Evolutionary conservation across 2,329 filamentous ascomycete genomes (phyloP).

Genomic region (Grosmannia clavigera): DNA sequence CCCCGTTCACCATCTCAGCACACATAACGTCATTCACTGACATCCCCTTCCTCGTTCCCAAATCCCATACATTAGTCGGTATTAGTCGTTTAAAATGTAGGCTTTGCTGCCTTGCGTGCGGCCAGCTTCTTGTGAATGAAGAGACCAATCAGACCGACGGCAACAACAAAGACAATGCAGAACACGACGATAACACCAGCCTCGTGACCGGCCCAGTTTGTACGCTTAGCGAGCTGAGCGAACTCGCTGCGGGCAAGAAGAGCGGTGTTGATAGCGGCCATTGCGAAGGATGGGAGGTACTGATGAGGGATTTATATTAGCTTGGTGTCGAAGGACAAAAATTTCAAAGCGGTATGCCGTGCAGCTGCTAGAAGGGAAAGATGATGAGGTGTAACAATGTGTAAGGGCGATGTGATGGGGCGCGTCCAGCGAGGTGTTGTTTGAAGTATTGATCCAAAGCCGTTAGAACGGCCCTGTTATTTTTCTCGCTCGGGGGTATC

Average conservation of each 20-base stretch:
- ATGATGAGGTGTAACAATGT: neutral
- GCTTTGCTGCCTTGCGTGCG: conserved; percentile 17
- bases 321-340: neutral
- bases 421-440: neutral
- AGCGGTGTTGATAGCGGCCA: conserved; percentile 21
- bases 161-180: conserved; percentile 45
- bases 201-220: conserved; percentile 46
- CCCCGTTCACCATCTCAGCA: neutral
- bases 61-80: neutral
- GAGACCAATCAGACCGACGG: conserved; percentile 33
- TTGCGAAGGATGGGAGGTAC: conserved; percentile 13
- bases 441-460: neutral
- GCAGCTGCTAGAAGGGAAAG: neutral
- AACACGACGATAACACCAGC: conserved; percentile 52
- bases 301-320: neutral
- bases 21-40: neutral
- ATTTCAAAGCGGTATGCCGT: too few relatives aligned
- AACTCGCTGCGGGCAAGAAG: conserved; percentile 20
- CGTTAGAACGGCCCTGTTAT: conserved; percentile 9
- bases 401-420: neutral
- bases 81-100: conserved; percentile 11
- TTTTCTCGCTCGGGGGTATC: conserved; percentile 3
- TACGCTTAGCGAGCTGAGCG: conserved; percentile 36
- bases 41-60: neutral
- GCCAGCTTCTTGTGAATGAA: conserved; percentile 26